Evolutionary conservation across 208 protist species (phyloP).

Genomic region (Trypanosoma avium): DNA sequence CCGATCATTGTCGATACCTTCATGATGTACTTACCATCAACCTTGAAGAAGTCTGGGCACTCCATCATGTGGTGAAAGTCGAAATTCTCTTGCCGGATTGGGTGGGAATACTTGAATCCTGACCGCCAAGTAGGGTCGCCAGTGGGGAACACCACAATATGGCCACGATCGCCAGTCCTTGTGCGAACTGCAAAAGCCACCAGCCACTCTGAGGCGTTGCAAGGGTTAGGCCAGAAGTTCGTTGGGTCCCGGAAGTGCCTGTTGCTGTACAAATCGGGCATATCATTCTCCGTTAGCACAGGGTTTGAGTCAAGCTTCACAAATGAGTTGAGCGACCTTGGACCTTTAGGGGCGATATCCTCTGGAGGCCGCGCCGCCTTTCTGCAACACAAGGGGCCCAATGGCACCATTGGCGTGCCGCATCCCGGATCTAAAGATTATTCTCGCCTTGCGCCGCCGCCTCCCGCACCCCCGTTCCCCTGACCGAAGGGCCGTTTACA

Average conservation of each 20-base stretch:
- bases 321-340: conserved; percentile 31
- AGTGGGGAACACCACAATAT: conserved; percentile 47
- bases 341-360: conserved; percentile 19
- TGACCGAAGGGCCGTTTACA: too few species aligned
- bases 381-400: too few species aligned
- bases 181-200: conserved; percentile 47
- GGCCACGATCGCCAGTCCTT: conserved; percentile 8
- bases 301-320: conserved; percentile 40
- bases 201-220: conserved; percentile 35
- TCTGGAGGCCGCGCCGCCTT: too few species aligned
- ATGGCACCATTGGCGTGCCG: too few species aligned
- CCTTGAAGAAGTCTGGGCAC: conserved; percentile 54
- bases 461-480: too few species aligned
- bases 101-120: conserved; percentile 51
- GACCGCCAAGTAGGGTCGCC: conserved; percentile 42
- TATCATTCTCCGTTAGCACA: conserved; percentile 33
- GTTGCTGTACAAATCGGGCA: conserved; percentile 36
- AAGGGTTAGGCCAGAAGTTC: conserved; percentile 48
- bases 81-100: conserved; percentile 39
- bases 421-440: too few species aligned
- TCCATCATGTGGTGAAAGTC: conserved; percentile 43
- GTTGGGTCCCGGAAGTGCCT: conserved; percentile 56
- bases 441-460: too few species aligned
- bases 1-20: conserved; percentile 49
- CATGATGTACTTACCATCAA: conserved; percentile 39